Conservation (phyloP, 1,284 basidiomycete species). For the Spongispora temasekensis region DNA sequence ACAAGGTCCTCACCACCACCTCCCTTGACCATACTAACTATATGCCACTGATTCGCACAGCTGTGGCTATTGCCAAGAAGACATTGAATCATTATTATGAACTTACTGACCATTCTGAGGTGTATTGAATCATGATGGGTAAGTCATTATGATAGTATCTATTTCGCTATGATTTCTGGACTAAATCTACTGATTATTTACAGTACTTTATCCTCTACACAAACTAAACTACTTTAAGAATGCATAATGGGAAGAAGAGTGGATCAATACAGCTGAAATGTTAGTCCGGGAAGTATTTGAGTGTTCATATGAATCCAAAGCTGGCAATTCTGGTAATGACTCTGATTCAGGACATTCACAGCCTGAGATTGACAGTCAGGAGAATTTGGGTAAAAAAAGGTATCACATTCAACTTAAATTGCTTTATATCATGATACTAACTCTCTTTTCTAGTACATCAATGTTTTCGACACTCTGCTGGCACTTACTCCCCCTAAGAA, state of each 20-base stretch:
- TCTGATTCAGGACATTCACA: background rate
- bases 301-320: background rate
- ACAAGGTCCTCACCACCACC: too few relatives aligned
- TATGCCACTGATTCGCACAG: background rate
- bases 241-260: background rate
- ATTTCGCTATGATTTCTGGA: background rate
- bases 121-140: background rate
- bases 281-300: background rate
- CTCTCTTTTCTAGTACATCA: too few relatives aligned
- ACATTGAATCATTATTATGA: too few relatives aligned
- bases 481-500: background rate
- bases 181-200: too few relatives aligned
- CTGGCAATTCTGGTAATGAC: too few relatives aligned
- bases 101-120: background rate
- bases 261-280: too few relatives aligned
- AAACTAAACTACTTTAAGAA: background rate
- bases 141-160: background rate
- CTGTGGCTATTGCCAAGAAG: background rate
- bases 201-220: background rate
- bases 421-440: too few relatives aligned
- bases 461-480: background rate
- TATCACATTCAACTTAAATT: too few relatives aligned
- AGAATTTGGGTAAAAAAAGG: background rate
- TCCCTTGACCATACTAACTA: background rate
- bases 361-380: too few relatives aligned